These are phyloP conservation scores for Magnolia changhungtana DNA, from an alignment of 164 flowering plant species.

Conservation along the genomic window DNA sequence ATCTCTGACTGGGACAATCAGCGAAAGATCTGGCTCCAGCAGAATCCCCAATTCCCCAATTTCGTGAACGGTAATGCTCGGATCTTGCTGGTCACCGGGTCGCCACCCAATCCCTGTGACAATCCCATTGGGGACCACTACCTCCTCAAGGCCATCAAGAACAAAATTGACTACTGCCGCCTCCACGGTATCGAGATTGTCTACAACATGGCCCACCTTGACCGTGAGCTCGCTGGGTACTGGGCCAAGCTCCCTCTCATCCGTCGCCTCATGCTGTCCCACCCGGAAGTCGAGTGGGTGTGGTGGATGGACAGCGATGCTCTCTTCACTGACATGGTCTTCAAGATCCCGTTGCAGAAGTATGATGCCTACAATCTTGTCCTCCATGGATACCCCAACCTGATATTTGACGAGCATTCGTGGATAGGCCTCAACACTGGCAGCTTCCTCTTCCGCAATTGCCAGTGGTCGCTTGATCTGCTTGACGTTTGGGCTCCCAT, in stretches of 20 bases:
- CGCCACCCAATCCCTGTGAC: slow-evolving; percentile 83
- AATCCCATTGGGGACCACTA: slow-evolving; percentile 90
- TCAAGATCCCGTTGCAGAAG: slow-evolving; percentile 68
- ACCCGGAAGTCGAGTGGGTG: slow-evolving; percentile 93
- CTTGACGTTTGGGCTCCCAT: slow-evolving; percentile 91
- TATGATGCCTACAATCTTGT: slow-evolving; percentile 63
- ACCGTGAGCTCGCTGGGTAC: slow-evolving; percentile 79
- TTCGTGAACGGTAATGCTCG: slow-evolving; percentile 46
- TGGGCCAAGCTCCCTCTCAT: slow-evolving; percentile 92
- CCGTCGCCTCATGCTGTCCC: slow-evolving; percentile 69
- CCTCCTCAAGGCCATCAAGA: slow-evolving; percentile 66
- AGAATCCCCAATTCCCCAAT: slow-evolving; percentile 60
- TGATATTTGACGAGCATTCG: slow-evolving; percentile 69
- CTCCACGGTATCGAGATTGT: slow-evolving; percentile 86
- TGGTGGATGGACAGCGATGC: slow-evolving; percentile 99
- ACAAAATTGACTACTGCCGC: slow-evolving; percentile 89
- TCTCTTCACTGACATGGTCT: slow-evolving; percentile 86
- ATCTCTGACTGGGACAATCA: slow-evolving; percentile 57
- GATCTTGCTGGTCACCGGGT: slow-evolving; percentile 71
- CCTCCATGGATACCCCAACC: slow-evolving; percentile 82
- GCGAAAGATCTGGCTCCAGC: slow-evolving; percentile 57
- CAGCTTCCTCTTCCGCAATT: slow-evolving; percentile 77
- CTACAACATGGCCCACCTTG: slow-evolving; percentile 80
- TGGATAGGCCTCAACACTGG: slow-evolving; percentile 93
- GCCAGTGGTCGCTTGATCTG: slow-evolving; percentile 94